phyloP scores from a whole-genome alignment of 129 eudicot species.

The Chrysanthemum seticuspe region DNA sequence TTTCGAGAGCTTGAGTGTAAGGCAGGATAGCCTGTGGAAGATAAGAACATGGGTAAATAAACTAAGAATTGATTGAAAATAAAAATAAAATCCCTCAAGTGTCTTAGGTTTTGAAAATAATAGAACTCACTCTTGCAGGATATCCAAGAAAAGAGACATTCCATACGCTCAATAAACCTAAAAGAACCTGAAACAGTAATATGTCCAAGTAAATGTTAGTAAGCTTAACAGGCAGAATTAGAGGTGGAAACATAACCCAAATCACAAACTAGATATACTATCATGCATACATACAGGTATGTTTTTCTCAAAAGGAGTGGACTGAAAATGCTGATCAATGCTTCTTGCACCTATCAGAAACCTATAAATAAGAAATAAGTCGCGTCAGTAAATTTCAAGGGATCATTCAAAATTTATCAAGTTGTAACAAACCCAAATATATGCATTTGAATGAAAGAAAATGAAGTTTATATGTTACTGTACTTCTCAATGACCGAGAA shows the following conservation, averaged over 20 bases:
- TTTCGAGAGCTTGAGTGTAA: slow-evolving; percentile 93
- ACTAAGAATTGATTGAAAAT: not conserved
- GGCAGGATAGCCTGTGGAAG: slow-evolving; percentile 84
- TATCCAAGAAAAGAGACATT: slow-evolving; percentile 95
- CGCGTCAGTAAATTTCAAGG: not conserved
- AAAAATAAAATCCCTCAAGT: not conserved
- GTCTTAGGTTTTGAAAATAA: not conserved
- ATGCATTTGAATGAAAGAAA: slow-evolving; percentile 12
- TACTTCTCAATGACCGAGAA: slow-evolving; percentile 88
- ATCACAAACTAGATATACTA: not conserved
- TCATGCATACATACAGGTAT: slow-evolving; percentile 62
- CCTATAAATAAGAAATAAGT: slow-evolving; percentile 38
- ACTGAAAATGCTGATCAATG: slow-evolving; percentile 83
- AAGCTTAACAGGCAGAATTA: not conserved
- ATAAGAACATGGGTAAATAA: slow-evolving; percentile 15
- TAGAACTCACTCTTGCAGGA: slow-evolving; percentile 90
- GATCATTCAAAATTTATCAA: not conserved
- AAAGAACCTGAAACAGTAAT: slow-evolving; percentile 66
- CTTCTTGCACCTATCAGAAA: slow-evolving; percentile 90
- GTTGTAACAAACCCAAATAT: not conserved
- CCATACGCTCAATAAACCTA: slow-evolving; percentile 96
- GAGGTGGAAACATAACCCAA: not conserved
- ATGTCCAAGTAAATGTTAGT: slow-evolving; percentile 4
- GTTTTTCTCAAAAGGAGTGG: slow-evolving; percentile 77
- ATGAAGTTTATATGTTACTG: slow-evolving; percentile 31